Evolutionary conservation across 2,329 filamentous ascomycete genomes (phyloP), one percentile per base, ranked within the genome.

Genomic region (Fusarium redolens): DNA sequence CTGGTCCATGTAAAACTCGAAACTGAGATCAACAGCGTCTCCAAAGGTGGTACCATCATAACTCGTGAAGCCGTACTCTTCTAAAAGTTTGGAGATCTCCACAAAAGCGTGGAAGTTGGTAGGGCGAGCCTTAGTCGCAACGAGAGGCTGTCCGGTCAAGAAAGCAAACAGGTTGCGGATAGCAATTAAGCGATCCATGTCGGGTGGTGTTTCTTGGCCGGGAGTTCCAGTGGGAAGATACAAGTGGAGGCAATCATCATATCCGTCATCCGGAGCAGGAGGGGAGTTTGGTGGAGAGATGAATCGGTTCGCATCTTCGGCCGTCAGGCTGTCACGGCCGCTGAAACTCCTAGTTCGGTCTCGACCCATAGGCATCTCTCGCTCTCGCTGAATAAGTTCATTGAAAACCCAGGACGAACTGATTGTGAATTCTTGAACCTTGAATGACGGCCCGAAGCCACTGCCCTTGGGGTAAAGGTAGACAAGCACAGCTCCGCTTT

Each of bases 1-100:
- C 79, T 96, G 92, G 51, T 95, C 92, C 67, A 95, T 90, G 78
- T 95, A 97, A 76, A 89, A 89, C 68, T 90, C 86, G 74, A 95
- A 94, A 79, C 91, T 92, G 20, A 89, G 84, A 50, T 90, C 85
- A 3, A 89, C 89, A 4, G 86, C 85, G 57, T 88, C 86, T 44
- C 91, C 91, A 79, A 88, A 92, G 0, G 86, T 89, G 20, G 86
- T 85, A 11, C 87, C 88, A 67, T 90, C 88, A n/a, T 79, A 78
- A 65, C 86, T 88, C 2, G 81, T 86, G 74, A 90, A 92, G 40
- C 87, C 86, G 70, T 89, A 91, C 65, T 89, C 85, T 59, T 86
- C 84, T 43, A 92, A 80, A 20, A 90, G 81, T 8, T 78, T 78
- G 1, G 88, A 83, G 20, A 92, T 85, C 33, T 87, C 83, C 30